Evolutionary conservation across 805 yeast genomes (phyloP).

Genomic region (Candida railenensis): DNA sequence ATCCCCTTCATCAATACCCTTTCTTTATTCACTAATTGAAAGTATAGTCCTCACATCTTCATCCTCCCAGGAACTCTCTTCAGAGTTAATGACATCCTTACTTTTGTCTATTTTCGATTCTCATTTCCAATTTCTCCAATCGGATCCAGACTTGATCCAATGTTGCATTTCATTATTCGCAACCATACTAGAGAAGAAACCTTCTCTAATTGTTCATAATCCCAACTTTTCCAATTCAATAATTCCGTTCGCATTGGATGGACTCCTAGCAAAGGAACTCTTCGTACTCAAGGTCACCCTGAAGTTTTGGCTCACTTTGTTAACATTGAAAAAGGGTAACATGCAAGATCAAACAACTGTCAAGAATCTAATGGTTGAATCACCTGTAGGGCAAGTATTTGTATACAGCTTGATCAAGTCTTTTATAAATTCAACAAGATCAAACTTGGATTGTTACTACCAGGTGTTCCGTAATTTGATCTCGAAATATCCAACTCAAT

Average conservation of each 20-base stretch:
- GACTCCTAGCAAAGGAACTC: slow-evolving; percentile 50
- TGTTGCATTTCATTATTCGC: slow-evolving; percentile 50
- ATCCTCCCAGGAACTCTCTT: slow-evolving; percentile 22
- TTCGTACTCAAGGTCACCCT: slow-evolving; percentile 52
- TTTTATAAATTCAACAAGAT: slow-evolving; percentile 49
- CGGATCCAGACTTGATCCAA: slow-evolving; percentile 63
- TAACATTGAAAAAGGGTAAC: slow-evolving; percentile 47
- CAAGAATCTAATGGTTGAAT: slow-evolving; percentile 19
- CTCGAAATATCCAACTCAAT: slow-evolving; percentile 47
- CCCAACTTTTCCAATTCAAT: slow-evolving; percentile 20
- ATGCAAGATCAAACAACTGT: slow-evolving; percentile 38
- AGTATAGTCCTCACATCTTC: slow-evolving; percentile 38
- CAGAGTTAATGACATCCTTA: slow-evolving; percentile 32
- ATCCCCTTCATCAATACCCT: slow-evolving; percentile 39
- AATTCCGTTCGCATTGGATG: slow-evolving; percentile 30
- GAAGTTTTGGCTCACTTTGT: slow-evolving; percentile 53
- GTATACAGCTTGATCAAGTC: slow-evolving; percentile 26
- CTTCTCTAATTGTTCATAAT: slow-evolving; percentile 42
- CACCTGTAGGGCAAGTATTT: slow-evolving; percentile 21
- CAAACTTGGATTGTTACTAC: slow-evolving; percentile 58
- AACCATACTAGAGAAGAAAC: slow-evolving; percentile 48
- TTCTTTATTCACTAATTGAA: slow-evolving; percentile 45
- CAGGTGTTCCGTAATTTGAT: slow-evolving; percentile 48
- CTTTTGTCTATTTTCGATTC: slow-evolving; percentile 37
- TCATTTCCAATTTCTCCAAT: slow-evolving; percentile 31